These are phyloP conservation scores for Ophiostoma angusticollis DNA, from an alignment of 2,329 filamentous ascomycete species.

Conservation along the genomic window DNA sequence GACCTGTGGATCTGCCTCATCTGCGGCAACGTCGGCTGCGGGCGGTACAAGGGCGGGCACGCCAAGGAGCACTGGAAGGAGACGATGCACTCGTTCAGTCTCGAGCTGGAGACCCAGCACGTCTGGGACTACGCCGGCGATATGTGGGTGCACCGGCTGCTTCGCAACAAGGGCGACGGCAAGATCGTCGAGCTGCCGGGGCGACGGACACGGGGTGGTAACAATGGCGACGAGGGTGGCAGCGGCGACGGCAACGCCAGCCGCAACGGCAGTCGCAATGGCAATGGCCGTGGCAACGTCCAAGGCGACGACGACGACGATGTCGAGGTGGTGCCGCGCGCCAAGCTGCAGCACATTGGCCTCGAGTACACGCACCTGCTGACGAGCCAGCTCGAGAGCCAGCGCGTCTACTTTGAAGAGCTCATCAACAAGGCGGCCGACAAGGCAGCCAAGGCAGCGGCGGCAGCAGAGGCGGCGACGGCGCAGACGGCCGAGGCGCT, in stretches of 20 bases:
- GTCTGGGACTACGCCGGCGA: conserved; percentile 98
- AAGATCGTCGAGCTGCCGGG: conserved; percentile 84
- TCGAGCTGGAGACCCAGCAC: conserved; percentile 85
- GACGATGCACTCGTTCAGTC: conserved; percentile 78
- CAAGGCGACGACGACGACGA: conserved; percentile 24
- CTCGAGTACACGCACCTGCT: conserved; percentile 91
- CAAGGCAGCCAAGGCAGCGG: conserved; percentile 66
- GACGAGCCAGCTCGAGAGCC: conserved; percentile 82
- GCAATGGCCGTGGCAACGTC: conserved; percentile 5
- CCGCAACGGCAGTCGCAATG: conserved; percentile 4
- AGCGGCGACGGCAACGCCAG: not conserved
- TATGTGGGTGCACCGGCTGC: conserved; percentile 88
- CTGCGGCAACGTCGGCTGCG: conserved; percentile 85
- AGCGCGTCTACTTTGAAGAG: conserved; percentile 88
- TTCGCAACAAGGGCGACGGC: conserved; percentile 84
- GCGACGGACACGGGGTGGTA: conserved; percentile 14
- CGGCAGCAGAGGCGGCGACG: conserved; percentile 50
- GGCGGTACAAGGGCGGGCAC: conserved; percentile 85
- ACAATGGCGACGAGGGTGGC: not conserved
- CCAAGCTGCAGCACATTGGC: conserved; percentile 63
- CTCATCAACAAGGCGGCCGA: conserved; percentile 78
- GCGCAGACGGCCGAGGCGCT: conserved; percentile 35
- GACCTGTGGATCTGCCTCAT: conserved; percentile 95
- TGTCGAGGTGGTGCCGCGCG: conserved; percentile 57
- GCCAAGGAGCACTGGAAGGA: conserved; percentile 89